Conservation (phyloP, 1,284 basidiomycete species). For the Somion occarium region DNA sequence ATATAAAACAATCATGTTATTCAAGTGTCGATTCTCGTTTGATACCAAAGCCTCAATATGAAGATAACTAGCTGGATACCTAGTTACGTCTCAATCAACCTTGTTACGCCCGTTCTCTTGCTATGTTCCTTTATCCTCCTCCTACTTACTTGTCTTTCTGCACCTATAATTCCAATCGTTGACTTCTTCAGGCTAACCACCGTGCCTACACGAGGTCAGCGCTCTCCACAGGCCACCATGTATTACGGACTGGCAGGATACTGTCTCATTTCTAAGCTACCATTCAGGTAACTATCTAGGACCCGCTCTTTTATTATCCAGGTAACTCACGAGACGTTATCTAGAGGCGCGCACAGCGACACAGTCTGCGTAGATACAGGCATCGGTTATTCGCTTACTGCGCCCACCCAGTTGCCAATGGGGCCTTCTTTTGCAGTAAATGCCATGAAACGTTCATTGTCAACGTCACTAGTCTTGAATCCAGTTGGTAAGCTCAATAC, state of each 20-base stretch:
- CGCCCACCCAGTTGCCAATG: background rate
- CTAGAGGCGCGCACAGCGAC: no score
- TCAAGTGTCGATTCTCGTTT: no score
- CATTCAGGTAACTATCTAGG: no score
- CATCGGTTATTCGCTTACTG: background rate
- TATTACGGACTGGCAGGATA: background rate
- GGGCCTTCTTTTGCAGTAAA: background rate
- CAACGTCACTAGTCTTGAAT: background rate
- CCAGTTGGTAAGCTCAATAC: background rate
- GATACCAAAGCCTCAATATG: no score
- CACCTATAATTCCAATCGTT: slow-evolving; percentile 51
- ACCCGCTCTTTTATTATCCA: no score
- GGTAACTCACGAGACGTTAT: no score
- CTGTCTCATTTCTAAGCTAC: slow-evolving; percentile 6
- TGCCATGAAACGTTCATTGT: background rate
- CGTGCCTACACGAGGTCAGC: slow-evolving; percentile 17
- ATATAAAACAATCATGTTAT: no score
- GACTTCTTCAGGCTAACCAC: slow-evolving; percentile 45
- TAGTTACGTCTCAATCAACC: no score
- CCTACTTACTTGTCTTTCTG: slow-evolving; percentile 50
- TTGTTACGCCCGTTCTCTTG: slow-evolving; percentile 38
- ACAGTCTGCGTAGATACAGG: background rate
- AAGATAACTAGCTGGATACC: no score
- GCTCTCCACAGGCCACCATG: no score
- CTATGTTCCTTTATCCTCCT: slow-evolving; percentile 50